Conservation (phyloP, 1,139 yeast genomes). For the Protomyces inundatus region DNA sequence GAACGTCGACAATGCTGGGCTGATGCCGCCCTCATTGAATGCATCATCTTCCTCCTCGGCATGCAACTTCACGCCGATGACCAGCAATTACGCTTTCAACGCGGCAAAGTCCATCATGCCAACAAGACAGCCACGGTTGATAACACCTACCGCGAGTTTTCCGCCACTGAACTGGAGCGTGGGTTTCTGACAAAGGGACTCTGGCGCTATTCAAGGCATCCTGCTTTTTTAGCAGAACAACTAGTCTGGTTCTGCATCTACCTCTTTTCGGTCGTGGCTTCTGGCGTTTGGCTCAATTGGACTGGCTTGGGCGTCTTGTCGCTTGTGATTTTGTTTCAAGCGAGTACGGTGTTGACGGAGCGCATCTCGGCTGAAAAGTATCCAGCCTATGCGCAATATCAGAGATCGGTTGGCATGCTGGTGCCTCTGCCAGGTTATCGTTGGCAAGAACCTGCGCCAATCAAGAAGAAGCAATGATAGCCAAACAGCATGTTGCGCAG, state of each 20-base stretch:
- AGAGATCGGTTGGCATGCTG: constrained; percentile 30
- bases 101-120: constrained; percentile 23
- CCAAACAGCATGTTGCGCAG: no score
- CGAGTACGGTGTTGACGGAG: constrained; percentile 32
- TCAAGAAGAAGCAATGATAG: not conserved
- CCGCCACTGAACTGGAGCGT: constrained; percentile 28
- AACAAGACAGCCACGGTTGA: constrained; percentile 4
- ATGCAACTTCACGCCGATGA: constrained; percentile 31
- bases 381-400: constrained; percentile 30
- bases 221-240: constrained; percentile 33
- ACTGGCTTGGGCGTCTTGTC: constrained; percentile 30
- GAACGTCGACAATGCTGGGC: constrained; percentile 21
- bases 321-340: constrained; percentile 30
- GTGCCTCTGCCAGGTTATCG: constrained; percentile 25
- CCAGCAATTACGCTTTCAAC: constrained; percentile 31
- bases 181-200: constrained; percentile 32
- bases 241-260: constrained; percentile 31
- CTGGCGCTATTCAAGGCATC: constrained; percentile 32
- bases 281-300: constrained; percentile 30
- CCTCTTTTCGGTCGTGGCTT: constrained; percentile 28
- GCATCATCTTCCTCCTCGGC: constrained; percentile 25
- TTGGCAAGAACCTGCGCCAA: constrained; percentile 28
- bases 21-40: constrained; percentile 17
- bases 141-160: constrained; percentile 25
- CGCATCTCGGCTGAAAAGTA: constrained; percentile 30